Evolutionary conservation across 2,329 filamentous ascomycete genomes (phyloP), one percentile per base, ranked within the genome.

Genomic region (Cladosporium sp.): DNA sequence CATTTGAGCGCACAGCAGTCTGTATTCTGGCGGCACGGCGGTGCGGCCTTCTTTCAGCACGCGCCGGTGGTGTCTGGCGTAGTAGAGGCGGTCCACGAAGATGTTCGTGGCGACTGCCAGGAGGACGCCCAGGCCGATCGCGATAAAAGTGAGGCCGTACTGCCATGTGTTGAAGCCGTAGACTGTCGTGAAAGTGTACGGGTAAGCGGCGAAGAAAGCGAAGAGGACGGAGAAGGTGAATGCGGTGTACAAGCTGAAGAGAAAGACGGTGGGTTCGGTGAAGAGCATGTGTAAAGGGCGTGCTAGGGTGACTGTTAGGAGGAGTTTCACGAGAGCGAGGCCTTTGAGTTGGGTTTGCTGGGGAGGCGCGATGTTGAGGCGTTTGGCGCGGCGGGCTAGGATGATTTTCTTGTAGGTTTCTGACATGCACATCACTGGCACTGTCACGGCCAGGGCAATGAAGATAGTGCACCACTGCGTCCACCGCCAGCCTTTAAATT

Each of bases 131-230:
- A 85, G 74, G 49, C 88, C 78, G 58, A 90, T 80, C 4, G 86
- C 88, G 37, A 93, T 66, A 71, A 96, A 96, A 7, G 85, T 81
- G 57, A 94, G 75, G 13, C 91, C 92, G 15, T 83, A 78, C 72
- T 95, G 88, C 79, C 88, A 93, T 4, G 90, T 78, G 51, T 83
- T 84, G 75, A 96, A 91, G 17, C 83, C 84, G 70, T 95, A 88
- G 32, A 88, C 85, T 24, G 78, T 81, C 20, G 78, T 71, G 68
- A 96, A 96, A 12, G 73, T 64, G 53, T 64, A 68, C 2, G 69
- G 70, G 34, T 65, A 72, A 2, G 68, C 69, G 0, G 65, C 68
- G 58, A 71, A 70, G 62, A 71, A 71, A 8, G 64, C 62, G 58
- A 68, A 70, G 10, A 70, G 59, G 9, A 70, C 62, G 17, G 62